These are phyloP conservation scores for Phyllachora maydis DNA, from an alignment of 2,329 filamentous ascomycete genomes.

Conservation along the genomic window DNA sequence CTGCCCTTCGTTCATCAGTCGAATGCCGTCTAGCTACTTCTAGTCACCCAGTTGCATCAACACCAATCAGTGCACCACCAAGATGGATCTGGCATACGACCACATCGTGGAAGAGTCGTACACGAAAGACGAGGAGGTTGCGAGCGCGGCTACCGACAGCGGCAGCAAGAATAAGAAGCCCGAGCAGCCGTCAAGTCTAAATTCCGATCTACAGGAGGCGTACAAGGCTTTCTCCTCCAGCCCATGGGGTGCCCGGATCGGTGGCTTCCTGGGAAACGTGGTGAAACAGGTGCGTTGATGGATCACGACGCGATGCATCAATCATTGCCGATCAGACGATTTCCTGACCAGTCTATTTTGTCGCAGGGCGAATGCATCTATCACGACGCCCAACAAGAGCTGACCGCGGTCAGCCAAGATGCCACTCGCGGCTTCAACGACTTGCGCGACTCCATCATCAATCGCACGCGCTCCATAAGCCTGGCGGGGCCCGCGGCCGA, in stretches of 20 bases:
- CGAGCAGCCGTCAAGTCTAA: slow-evolving; percentile 37
- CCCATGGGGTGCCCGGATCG: slow-evolving; percentile 76
- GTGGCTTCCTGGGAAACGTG: slow-evolving; percentile 78
- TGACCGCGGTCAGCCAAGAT: slow-evolving; percentile 58
- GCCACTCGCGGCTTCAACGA: slow-evolving; percentile 63
- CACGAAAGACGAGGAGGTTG: slow-evolving; percentile 32
- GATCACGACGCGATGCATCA: too few relatives aligned
- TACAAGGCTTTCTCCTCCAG: slow-evolving; percentile 85
- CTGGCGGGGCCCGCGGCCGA: slow-evolving; percentile 23
- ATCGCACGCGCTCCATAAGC: slow-evolving; percentile 53
- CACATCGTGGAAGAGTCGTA: slow-evolving; percentile 77
- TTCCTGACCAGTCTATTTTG: slow-evolving; percentile 1
- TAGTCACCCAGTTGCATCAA: too few relatives aligned
- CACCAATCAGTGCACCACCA: too few relatives aligned
- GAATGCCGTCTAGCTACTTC: too few relatives aligned
- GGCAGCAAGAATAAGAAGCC: slow-evolving; percentile 20
- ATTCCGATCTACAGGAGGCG: slow-evolving; percentile 80
- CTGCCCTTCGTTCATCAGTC: too few relatives aligned
- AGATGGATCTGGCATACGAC: slow-evolving; percentile 94
- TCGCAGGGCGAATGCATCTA: slow-evolving; percentile 59
- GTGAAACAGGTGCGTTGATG: slow-evolving; percentile 55
- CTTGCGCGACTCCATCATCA: slow-evolving; percentile 45
- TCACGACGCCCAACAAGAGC: slow-evolving; percentile 71
- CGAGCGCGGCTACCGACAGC: slow-evolving; percentile 13
- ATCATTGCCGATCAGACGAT: too few relatives aligned